Percentiles rank a stretch among this genome's conserved stretches.
These are phyloP conservation scores for Quercus lobata DNA, from an alignment of 331 rosid genomes.

Conservation along the genomic window DNA sequence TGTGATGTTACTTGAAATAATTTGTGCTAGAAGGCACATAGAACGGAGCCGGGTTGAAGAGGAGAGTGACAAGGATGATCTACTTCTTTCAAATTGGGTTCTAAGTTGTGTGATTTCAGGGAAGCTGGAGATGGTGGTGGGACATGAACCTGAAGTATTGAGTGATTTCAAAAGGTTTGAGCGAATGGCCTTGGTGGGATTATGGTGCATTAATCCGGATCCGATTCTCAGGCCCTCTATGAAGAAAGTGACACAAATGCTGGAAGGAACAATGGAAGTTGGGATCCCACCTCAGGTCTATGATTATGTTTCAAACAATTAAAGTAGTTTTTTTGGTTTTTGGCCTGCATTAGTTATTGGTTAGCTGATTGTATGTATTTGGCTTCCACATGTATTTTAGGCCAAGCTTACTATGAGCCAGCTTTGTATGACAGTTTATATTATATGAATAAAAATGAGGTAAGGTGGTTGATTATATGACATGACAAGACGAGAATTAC, in stretches of 20 bases:
- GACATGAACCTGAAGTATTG: conserved; percentile 25
- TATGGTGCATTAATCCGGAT: conserved; percentile 35
- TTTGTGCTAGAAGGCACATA: conserved; percentile 26
- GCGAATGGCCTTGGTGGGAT: conserved; percentile 29
- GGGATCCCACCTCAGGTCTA: conserved; percentile 30
- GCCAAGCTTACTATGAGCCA: neutral
- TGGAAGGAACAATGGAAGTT: conserved; percentile 27
- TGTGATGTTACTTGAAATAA: conserved; percentile 29
- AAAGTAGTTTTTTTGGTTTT: neutral
- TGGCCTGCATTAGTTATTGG: neutral
- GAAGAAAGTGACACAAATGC: conserved; percentile 35
- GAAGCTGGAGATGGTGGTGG: conserved; percentile 21
- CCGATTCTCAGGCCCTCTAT: conserved; percentile 27
- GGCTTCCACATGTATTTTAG: neutral
- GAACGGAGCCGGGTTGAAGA: conserved; percentile 3
- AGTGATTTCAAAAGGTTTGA: conserved; percentile 36
- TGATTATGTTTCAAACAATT: conserved; percentile 11
- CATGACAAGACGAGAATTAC: no score
- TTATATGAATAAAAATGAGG: neutral
- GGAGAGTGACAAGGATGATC: conserved; percentile 20
- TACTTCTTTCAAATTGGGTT: conserved; percentile 20
- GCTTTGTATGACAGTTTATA: neutral
- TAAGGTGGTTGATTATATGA: neutral
- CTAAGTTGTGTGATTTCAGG: conserved; percentile 8
- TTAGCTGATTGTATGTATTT: neutral